These are phyloP conservation scores for Hypericum perforatum DNA, from an alignment of 345 rosid genomes.

Conservation along the genomic window DNA sequence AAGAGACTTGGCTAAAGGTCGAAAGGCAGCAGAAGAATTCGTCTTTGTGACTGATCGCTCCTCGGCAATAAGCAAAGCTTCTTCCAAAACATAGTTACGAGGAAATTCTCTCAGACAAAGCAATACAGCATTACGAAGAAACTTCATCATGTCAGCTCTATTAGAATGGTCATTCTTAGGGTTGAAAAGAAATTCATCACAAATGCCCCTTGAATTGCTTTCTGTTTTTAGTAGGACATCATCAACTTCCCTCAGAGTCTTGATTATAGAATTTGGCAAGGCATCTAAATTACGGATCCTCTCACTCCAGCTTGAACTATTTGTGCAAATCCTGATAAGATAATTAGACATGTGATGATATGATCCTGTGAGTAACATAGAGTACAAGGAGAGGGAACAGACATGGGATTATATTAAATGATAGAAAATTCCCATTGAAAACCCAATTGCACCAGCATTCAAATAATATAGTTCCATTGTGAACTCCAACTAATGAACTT, in stretches of 20 bases:
- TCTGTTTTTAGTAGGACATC: conserved; percentile 23
- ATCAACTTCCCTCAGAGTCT: conserved; percentile 40
- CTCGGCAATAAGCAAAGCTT: conserved; percentile 87
- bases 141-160: conserved; percentile 54
- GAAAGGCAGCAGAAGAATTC: conserved; percentile 67
- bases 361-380: no score
- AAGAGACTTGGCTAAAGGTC: conserved; percentile 74
- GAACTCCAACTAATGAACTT: no score
- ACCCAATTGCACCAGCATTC: neutral
- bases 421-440: neutral
- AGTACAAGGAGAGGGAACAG: neutral
- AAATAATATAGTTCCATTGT: no score
- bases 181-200: conserved; percentile 40
- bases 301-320: conserved; percentile 78
- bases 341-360: neutral
- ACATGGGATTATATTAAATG: neutral
- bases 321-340: conserved; percentile 52
- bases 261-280: conserved; percentile 44
- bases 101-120: conserved; percentile 75
- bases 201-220: conserved; percentile 23
- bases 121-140: conserved; percentile 72
- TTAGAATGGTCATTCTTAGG: conserved; percentile 35
- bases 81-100: conserved; percentile 61
- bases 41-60: conserved; percentile 51
- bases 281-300: conserved; percentile 49